Percentiles rank a stretch among this genome's conserved stretches.
These are phyloP conservation scores for Irpex sp. DNA, from an alignment of 1,284 basidiomycete genomes.

Conservation along the genomic window DNA sequence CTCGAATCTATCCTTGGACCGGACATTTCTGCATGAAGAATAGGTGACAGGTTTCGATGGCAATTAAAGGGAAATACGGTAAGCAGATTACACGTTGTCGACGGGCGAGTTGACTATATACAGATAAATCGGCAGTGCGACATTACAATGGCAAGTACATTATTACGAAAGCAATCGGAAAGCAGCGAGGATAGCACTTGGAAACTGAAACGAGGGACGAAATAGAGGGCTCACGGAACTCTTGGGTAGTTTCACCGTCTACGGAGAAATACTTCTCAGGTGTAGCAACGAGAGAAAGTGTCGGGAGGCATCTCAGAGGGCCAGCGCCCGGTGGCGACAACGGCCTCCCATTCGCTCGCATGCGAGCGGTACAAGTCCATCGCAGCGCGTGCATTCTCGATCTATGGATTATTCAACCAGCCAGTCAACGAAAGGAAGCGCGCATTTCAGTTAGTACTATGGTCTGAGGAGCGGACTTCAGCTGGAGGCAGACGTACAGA, in stretches of 20 bases:
- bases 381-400: conserved; percentile 74
- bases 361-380: conserved; percentile 75
- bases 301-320: conserved; percentile 73
- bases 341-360: conserved; percentile 61
- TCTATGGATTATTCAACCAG: conserved; percentile 32
- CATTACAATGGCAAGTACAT: no score
- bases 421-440: background rate
- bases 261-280: conserved; percentile 29
- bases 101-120: no score
- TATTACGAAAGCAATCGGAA: no score
- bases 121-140: no score
- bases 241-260: no score
- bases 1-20: background rate
- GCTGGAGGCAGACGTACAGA: conserved; percentile 47
- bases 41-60: no score
- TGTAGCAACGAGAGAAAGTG: conserved; percentile 75
- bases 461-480: background rate
- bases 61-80: no score
- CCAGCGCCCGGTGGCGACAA: conserved; percentile 61
- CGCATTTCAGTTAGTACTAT: background rate
- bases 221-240: no score
- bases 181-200: no score
- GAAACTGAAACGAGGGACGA: no score
- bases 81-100: no score
- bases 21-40: no score